Evolutionary conservation across 495 filamentous ascomycete species (phyloP).

Genomic region (Aspergillus nanangensis): DNA sequence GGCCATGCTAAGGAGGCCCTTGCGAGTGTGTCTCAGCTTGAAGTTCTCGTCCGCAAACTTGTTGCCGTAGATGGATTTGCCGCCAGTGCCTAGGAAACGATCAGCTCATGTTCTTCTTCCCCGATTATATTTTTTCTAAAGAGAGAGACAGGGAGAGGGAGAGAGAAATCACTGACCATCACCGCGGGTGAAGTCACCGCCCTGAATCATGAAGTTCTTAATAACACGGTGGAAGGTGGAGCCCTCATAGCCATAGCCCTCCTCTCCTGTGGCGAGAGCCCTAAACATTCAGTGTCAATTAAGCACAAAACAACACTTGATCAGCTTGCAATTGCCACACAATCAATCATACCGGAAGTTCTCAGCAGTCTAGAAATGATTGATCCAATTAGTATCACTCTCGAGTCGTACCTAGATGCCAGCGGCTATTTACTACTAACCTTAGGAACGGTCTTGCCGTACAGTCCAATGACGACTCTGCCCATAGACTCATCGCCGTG

Average conservation of each 20-base stretch:
- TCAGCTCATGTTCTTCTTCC: slow-evolving; percentile 4
- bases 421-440: slow-evolving; percentile 26
- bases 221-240: slow-evolving; percentile 98
- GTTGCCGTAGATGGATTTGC: slow-evolving; percentile 94
- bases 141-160: background rate
- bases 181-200: slow-evolving; percentile 95
- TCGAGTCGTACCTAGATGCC: background rate
- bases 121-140: background rate
- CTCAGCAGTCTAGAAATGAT: slow-evolving; percentile 66
- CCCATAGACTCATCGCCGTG: slow-evolving; percentile 85
- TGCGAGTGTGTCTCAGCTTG: slow-evolving; percentile 85
- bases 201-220: slow-evolving; percentile 98
- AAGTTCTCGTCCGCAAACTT: slow-evolving; percentile 99
- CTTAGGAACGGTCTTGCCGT: slow-evolving; percentile 97
- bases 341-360: slow-evolving; percentile 72
- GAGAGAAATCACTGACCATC: slow-evolving; percentile 55
- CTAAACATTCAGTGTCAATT: slow-evolving; percentile 26
- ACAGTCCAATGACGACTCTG: slow-evolving; percentile 87
- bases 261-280: slow-evolving; percentile 92
- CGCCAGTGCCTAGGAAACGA: slow-evolving; percentile 65
- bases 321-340: background rate
- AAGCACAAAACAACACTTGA: too few relatives aligned
- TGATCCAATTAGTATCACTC: slow-evolving; percentile 7
- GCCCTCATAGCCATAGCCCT: slow-evolving; percentile 93
- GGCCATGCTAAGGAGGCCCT: slow-evolving; percentile 76